Base-by-base conservation (phyloP, 2,329 filamentous ascomycete genomes). In the Beauveria pseudobassiana region DNA sequence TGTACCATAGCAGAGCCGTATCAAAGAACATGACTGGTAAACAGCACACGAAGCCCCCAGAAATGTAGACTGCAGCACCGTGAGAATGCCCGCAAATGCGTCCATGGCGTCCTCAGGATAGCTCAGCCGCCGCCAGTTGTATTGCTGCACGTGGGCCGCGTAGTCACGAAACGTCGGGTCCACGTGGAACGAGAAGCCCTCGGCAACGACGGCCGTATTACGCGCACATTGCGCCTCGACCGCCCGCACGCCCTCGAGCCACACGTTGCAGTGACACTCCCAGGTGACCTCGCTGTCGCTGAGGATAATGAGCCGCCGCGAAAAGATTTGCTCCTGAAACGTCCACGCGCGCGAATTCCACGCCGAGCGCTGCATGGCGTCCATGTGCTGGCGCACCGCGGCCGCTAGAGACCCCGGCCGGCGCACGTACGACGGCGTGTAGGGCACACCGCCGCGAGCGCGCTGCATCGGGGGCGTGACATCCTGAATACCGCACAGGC, bases 1-100 rank as follows among this genome's bases (percentile, higher is more conserved):
- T 61, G 43, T 61, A 61, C 62, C 62, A 63, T 40, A 63, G 45
- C 30, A 63, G 49, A 26, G 57, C 57, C 24, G 51, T 55, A 45
- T 61, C 62, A 52, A 63, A 63, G 45, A 61, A 61, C 56, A 60
- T 63, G 51, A 61, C 51, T 51, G 62, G 62, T 28, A 63, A 16
- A 48, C 62, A 59, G 34, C 62, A 63, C 30, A 63, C 24, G 38
- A 63, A 63, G 34, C 62, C 62, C 5, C 62, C 2, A 34, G 43
- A 61, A 63, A 63, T 7, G 53, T 52, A 40, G 57, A 50, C 51
- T 43, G 26, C 38, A 63, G 57, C n/a, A 60, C 57, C 22, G 57
- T 61, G 45, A 63, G 51, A 45, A 63, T 58, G 45, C 62, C 62
- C 20, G 52, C 50, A 30, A 63, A 63, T n/a, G 62, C 62, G 26